Evolutionary conservation across 1,284 basidiomycete genomes (phyloP).

Genomic region (Trichosporon sp.): DNA sequence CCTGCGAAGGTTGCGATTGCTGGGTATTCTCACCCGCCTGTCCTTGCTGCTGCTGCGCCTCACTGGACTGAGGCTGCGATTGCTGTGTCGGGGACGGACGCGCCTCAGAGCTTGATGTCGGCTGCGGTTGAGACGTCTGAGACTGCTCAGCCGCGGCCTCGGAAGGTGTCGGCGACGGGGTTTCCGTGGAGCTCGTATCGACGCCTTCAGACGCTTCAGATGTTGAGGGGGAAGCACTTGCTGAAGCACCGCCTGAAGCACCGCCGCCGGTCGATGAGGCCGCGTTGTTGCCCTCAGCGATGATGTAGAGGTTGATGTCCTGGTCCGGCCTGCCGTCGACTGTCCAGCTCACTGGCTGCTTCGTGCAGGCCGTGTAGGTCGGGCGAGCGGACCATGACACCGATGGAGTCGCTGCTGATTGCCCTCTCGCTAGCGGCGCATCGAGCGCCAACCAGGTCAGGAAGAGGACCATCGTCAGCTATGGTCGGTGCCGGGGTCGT

Average conservation of each 20-base stretch:
- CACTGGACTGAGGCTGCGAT: not conserved
- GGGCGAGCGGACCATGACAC: not conserved
- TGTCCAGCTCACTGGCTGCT: not conserved
- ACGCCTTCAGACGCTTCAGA: not conserved
- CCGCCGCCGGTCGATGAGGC: not conserved
- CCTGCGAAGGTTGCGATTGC: not conserved
- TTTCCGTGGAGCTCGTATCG: not conserved
- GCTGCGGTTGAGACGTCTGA: not conserved
- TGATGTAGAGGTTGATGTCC: not conserved
- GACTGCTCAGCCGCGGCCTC: not conserved
- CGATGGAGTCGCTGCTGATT: constrained; percentile 1
- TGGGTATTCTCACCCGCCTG: not conserved
- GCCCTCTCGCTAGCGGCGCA: constrained; percentile 2
- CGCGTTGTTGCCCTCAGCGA: not conserved
- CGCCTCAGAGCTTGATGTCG: not conserved
- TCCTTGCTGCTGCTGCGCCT: not conserved
- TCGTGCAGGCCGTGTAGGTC: not conserved
- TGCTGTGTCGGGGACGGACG: not conserved
- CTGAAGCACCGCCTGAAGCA: not conserved
- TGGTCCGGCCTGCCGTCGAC: not conserved
- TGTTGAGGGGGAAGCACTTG: not conserved
- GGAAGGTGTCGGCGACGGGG: not conserved
- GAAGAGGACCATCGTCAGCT: constrained; percentile 4
- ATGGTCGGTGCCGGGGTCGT: not conserved
- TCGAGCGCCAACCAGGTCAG: not conserved